A percentile compares a stretch with the other conserved stretches of the same genome.
phyloP scores from a whole-genome alignment of 371 early-diverging fungal genomes.

The Globomyces sp. region DNA sequence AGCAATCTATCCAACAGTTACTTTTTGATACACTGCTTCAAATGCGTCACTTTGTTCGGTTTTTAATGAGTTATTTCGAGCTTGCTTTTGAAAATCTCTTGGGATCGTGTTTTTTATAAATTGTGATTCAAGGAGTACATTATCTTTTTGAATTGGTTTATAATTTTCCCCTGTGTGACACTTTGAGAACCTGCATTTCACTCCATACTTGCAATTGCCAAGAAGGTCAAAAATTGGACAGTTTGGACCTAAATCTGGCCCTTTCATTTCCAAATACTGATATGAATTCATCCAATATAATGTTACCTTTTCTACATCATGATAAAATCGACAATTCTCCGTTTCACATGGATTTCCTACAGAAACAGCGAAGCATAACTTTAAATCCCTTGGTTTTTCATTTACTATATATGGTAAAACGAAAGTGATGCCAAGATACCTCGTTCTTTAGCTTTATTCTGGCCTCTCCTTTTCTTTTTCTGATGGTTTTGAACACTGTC shows the following conservation, averaged over 20 bases:
- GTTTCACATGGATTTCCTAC: conserved; percentile 25
- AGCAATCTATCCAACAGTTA: not conserved
- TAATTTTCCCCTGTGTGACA: conserved; percentile 57
- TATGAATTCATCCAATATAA: not conserved
- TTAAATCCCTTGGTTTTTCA: no score
- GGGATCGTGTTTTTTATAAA: conserved; percentile 33
- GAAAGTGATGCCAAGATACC: no score
- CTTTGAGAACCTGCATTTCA: conserved; percentile 74
- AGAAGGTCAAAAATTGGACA: conserved; percentile 71
- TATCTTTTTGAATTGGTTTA: not conserved
- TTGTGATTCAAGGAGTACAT: conserved; percentile 12
- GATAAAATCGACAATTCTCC: conserved; percentile 38
- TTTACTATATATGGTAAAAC: no score
- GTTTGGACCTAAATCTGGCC: conserved; percentile 68
- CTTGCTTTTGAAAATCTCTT: conserved; percentile 34
- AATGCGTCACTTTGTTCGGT: conserved; percentile 44
- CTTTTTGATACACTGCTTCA: not conserved
- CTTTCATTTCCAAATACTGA: conserved; percentile 43
- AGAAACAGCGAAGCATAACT: conserved; percentile 20
- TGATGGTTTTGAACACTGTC: no score
- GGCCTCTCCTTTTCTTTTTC: no score
- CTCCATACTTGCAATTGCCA: conserved; percentile 70
- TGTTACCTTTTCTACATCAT: conserved; percentile 32
- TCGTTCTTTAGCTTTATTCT: no score
- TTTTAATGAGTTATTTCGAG: conserved; percentile 31